phyloP scores from a whole-genome alignment of 495 filamentous ascomycete species.

The Staphylotrichum tortipilum region DNA sequence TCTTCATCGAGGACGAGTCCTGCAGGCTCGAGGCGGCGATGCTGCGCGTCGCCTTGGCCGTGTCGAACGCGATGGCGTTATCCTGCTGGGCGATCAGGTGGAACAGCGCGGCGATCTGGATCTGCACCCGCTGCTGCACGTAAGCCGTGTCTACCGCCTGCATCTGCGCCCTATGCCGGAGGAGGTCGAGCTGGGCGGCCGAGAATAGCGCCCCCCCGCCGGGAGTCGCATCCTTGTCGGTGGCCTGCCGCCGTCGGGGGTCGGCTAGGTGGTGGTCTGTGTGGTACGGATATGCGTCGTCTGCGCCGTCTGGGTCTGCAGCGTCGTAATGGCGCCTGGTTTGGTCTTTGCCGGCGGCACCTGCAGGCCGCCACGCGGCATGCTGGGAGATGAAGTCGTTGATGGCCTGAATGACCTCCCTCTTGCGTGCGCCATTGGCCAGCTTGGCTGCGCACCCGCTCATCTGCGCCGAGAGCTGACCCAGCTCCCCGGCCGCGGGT shows the following conservation, averaged over 20 bases:
- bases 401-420: slow-evolving; percentile 18
- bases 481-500: slow-evolving; percentile 23
- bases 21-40: slow-evolving; percentile 35
- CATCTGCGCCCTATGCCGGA: slow-evolving; percentile 18
- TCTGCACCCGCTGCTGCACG: slow-evolving; percentile 23
- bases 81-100: slow-evolving; percentile 27
- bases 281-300: too few species aligned
- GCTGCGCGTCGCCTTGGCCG: slow-evolving; percentile 21
- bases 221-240: too few species aligned
- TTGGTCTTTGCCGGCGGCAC: neutral
- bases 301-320: too few species aligned
- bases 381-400: slow-evolving; percentile 18
- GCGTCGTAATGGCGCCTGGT: too few species aligned
- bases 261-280: too few species aligned
- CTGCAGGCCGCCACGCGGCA: neutral
- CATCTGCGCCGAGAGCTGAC: slow-evolving; percentile 19
- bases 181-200: neutral
- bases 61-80: slow-evolving; percentile 23
- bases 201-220: neutral
- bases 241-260: too few species aligned
- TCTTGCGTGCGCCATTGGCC: slow-evolving; percentile 22
- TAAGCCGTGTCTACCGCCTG: slow-evolving; percentile 23
- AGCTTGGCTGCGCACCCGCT: slow-evolving; percentile 25
- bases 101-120: slow-evolving; percentile 24
- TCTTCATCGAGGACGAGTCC: slow-evolving; percentile 45